A percentile compares a stretch with the other conserved stretches of the same genome.
phyloP scores from a whole-genome alignment of 2,329 filamentous ascomycete species.

The Dactylonectria estremocensis region DNA sequence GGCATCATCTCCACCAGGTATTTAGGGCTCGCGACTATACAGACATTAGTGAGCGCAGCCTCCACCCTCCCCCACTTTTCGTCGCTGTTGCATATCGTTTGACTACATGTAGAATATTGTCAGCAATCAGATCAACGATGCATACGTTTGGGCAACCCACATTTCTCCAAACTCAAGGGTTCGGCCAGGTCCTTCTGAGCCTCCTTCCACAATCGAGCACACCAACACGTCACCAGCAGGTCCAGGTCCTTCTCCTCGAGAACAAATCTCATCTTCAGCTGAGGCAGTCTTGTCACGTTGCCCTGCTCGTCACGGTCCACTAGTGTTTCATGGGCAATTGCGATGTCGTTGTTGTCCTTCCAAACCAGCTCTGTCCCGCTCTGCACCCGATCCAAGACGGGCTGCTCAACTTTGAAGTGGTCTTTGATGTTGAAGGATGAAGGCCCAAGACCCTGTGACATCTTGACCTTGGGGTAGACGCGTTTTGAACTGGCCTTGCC shows the following conservation, averaged over 20 bases:
- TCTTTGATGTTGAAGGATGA: conserved; percentile 39
- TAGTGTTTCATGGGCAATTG: conserved; percentile 44
- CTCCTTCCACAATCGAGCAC: conserved; percentile 47
- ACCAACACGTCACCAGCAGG: conserved; percentile 48
- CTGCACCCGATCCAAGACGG: conserved; percentile 37
- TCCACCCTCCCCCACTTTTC: not conserved
- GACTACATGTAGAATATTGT: not conserved
- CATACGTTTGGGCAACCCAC: conserved; percentile 21
- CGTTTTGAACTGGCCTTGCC: conserved; percentile 44
- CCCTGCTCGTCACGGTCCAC: conserved; percentile 39
- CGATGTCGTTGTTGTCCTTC: conserved; percentile 40
- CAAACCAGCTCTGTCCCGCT: conserved; percentile 35
- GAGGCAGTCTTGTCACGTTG: conserved; percentile 32
- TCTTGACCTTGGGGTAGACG: conserved; percentile 34
- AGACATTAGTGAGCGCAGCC: not conserved
- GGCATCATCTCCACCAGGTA: not conserved
- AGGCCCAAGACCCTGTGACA: conserved; percentile 36
- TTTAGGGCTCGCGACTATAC: not conserved
- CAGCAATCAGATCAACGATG: not conserved
- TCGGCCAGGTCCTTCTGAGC: conserved; percentile 39
- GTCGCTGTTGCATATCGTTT: not conserved
- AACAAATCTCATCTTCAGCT: conserved; percentile 38
- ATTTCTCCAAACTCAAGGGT: conserved; percentile 43
- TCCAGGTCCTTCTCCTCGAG: conserved; percentile 47
- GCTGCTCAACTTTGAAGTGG: conserved; percentile 40